Base-by-base conservation (phyloP, 768 basidiomycete species). In the Gelatoporia subvermispora region DNA sequence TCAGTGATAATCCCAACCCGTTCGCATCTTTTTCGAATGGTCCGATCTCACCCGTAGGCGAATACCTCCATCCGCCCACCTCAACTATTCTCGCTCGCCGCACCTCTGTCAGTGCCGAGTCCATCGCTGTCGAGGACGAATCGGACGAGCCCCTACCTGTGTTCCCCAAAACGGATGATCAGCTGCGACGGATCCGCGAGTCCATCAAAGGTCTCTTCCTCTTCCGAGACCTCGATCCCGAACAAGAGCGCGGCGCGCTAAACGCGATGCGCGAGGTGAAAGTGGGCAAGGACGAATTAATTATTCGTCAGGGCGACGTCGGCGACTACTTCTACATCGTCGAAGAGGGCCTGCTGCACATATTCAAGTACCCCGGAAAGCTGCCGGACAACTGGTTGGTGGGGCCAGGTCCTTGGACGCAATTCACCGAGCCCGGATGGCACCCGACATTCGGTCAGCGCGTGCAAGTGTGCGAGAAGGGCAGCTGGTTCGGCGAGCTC, bases 261-360 rank as follows among this genome's bases (percentile, higher is more conserved):
- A 88, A 87, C 47, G 96, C 96, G 21, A 98, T 99, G 94, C 87
- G 86, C 65, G 96, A 99, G 69, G 77, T 82, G 40, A 72, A 68
- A 5, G 82, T 90, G 13, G 70, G 67, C 24, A 72, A 78, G 52
- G 84, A 85, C 53, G 85, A 93, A 56, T 84, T 94, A n/a, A 85
- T 99, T 52, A 97, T 99, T 57, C 81, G 88, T 43, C 96, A 99
- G 67, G 96, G 96, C 41, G 94, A 96, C 57, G 88, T 91, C 17
- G 96, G 96, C 46, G 94, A 97, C 60, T 93, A 84, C 69, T 98
- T 97, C 67, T 99, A 99, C 68, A 90, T 97, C 45, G 93, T 98
- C 54, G 96, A 98, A 69, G 76, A 78, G 38, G 96, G 96, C 2
- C 69, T 82, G 49, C 73, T 98, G 52, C 77, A 93, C 57, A 88